phyloP scores from a whole-genome alignment of 495 filamentous ascomycete species.

The Xylaria palmicola region DNA sequence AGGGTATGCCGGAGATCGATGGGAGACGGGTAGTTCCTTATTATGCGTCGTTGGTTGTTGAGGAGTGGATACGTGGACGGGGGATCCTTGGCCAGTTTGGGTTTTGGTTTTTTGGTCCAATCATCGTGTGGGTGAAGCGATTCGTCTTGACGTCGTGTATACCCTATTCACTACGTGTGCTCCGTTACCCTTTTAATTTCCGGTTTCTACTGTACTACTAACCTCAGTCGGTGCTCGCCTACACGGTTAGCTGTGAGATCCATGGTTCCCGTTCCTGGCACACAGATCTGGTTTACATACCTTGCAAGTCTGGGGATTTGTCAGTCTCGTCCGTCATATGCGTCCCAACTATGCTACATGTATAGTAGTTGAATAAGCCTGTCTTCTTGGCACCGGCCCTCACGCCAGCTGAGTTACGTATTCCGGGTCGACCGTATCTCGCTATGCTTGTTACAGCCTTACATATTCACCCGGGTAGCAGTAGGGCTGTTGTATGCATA shows the following conservation, averaged over 20 bases:
- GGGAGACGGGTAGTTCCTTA: no score
- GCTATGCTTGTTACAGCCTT: background rate
- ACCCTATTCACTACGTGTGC: no score
- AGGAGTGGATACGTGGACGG: background rate
- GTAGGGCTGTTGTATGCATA: background rate
- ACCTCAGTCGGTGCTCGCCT: no score
- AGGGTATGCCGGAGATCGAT: no score
- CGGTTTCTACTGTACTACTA: background rate
- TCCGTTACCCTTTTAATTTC: background rate
- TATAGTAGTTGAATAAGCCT: background rate
- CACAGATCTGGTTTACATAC: background rate
- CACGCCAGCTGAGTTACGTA: background rate
- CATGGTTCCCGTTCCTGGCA: no score
- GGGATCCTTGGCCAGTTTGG: background rate
- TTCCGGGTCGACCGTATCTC: background rate
- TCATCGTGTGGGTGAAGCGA: no score
- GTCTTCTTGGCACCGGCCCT: constrained; percentile 5
- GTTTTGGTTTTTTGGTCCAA: no score
- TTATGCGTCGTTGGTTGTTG: background rate
- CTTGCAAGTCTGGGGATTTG: constrained; percentile 10
- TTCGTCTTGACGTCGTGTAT: no score
- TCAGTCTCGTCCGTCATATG: background rate
- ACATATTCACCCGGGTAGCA: background rate
- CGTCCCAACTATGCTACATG: background rate
- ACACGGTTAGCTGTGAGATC: no score